phyloP scores from a whole-genome alignment of 2,329 filamentous ascomycete genomes.

The Aciculosporium take region DNA sequence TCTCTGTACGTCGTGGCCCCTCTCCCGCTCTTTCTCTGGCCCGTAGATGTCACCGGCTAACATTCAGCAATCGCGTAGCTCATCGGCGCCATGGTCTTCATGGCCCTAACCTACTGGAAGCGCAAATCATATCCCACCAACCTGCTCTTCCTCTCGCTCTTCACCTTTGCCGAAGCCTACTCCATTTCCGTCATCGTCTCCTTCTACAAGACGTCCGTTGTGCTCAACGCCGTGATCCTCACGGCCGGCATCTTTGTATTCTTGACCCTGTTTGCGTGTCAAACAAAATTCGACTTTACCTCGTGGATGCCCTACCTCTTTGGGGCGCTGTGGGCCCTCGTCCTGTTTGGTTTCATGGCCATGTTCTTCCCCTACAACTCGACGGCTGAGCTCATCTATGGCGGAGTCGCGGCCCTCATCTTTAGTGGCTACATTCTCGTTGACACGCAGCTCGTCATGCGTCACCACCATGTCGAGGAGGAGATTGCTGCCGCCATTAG shows the following conservation, averaged over 20 bases:
- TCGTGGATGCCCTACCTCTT: slow-evolving; percentile 94
- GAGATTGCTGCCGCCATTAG: slow-evolving; percentile 93
- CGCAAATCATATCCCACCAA: slow-evolving; percentile 92
- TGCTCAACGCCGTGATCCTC: slow-evolving; percentile 78
- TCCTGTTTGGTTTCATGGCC: slow-evolving; percentile 87
- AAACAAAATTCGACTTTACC: slow-evolving; percentile 97
- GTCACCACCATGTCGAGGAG: slow-evolving; percentile 94
- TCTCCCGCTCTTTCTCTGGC: neutral
- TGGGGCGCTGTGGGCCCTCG: slow-evolving; percentile 73
- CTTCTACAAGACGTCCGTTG: slow-evolving; percentile 71
- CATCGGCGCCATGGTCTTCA: slow-evolving; percentile 68
- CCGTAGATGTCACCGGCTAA: neutral
- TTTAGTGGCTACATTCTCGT: slow-evolving; percentile 93
- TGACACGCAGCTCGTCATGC: slow-evolving; percentile 89
- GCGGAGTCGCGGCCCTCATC: slow-evolving; percentile 65
- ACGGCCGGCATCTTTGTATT: slow-evolving; percentile 73
- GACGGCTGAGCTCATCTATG: slow-evolving; percentile 74
- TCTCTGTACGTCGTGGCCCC: slow-evolving; percentile 42
- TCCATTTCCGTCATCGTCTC: slow-evolving; percentile 83
- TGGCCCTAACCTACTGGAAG: slow-evolving; percentile 88
- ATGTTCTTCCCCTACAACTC: slow-evolving; percentile 76
- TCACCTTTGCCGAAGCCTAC: slow-evolving; percentile 89
- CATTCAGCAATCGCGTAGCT: slow-evolving; percentile 28
- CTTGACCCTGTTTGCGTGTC: slow-evolving; percentile 80
- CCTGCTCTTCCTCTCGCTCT: slow-evolving; percentile 77